Evolutionary conservation across 352 stramenopile species (phyloP).

Genomic region (Phytophthora pluvialis): DNA sequence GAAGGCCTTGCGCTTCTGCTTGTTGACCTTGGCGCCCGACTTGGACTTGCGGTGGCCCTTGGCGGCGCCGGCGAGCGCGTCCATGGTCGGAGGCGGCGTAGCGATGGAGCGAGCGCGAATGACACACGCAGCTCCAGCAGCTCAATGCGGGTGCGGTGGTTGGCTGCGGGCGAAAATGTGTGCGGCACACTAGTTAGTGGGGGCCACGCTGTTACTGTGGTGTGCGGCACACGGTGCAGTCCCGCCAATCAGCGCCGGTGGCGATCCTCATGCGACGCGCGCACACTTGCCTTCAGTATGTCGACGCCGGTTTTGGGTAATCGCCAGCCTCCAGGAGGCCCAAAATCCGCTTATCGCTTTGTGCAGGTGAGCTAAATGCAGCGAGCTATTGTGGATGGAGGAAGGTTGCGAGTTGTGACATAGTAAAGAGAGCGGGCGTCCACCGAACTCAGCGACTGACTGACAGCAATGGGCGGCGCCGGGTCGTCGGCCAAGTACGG

Average conservation of each 20-base stretch:
- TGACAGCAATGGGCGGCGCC: constrained; percentile 13
- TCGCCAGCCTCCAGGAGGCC: no score
- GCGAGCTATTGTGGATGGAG: no score
- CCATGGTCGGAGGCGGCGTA: constrained; percentile 29
- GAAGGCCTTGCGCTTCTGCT: constrained; percentile 94
- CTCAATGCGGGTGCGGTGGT: constrained; percentile 3
- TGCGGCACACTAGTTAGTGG: not conserved
- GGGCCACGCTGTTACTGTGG: no score
- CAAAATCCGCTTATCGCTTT: no score
- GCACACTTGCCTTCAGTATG: no score
- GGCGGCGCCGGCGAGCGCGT: constrained; percentile 39
- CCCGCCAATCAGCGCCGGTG: no score
- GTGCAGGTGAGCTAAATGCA: no score
- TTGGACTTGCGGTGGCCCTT: constrained; percentile 89
- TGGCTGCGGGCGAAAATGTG: constrained; percentile 25
- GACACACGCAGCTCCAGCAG: constrained; percentile 1
- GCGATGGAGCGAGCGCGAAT: constrained; percentile 1
- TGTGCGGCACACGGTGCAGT: no score
- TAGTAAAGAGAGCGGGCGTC: not conserved
- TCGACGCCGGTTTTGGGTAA: no score
- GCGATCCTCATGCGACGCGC: no score
- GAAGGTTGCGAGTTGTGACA: no score
- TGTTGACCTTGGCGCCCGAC: constrained; percentile 92
- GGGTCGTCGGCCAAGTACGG: constrained; percentile 25
- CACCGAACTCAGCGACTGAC: not conserved